These are phyloP conservation scores for Trametes cubensis DNA, from an alignment of 768 basidiomycete genomes.

Conservation along the genomic window DNA sequence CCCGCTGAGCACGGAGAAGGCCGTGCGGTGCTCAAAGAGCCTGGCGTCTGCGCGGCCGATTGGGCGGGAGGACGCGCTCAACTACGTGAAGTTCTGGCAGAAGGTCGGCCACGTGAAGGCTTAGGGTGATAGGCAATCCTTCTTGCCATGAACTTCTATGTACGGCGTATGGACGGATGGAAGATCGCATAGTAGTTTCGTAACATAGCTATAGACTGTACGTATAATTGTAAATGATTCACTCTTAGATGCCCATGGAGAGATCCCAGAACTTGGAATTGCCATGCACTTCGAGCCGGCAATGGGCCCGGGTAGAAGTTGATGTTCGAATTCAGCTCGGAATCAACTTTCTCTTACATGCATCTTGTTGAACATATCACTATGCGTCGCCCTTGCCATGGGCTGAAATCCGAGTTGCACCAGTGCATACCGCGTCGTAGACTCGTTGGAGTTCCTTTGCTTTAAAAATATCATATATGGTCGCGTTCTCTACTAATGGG, in stretches of 20 bases:
- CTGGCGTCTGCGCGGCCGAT: conserved; percentile 17
- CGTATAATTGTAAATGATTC: neutral
- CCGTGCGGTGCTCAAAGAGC: conserved; percentile 12
- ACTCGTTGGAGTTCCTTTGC: no score
- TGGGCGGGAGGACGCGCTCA: conserved; percentile 20
- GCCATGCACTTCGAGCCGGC: no score
- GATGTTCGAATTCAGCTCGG: no score
- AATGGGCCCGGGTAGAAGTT: no score
- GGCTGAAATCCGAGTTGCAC: no score
- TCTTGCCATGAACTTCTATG: neutral
- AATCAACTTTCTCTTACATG: no score
- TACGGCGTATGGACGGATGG: neutral
- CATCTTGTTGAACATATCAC: no score
- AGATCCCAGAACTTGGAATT: no score
- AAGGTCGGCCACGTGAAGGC: conserved; percentile 17
- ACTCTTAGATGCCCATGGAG: neutral
- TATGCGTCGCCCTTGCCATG: no score
- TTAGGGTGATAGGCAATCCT: neutral
- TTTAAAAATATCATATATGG: no score
- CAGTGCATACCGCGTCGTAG: no score
- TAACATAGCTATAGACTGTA: neutral
- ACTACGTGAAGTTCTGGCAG: conserved; percentile 23
- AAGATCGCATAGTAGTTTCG: neutral
- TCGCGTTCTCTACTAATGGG: no score
- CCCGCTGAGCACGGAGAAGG: conserved; percentile 19